Evolutionary conservation across 768 basidiomycete species (phyloP).

Genomic region (Pleurotus tuber-regium): DNA sequence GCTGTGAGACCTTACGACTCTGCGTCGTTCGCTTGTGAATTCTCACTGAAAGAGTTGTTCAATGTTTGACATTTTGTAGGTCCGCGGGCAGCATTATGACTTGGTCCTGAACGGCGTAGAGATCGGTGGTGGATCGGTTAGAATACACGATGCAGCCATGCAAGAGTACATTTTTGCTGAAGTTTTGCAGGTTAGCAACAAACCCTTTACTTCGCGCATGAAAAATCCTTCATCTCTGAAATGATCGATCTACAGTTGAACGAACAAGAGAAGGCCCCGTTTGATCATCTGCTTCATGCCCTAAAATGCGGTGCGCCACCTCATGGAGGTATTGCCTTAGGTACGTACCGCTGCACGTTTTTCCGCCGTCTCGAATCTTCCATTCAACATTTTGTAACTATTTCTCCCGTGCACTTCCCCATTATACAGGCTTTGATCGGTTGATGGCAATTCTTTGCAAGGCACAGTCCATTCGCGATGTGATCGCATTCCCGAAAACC

Average conservation of each 20-base stretch:
- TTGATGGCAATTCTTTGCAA: conserved; percentile 89
- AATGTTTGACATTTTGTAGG: conserved; percentile 42
- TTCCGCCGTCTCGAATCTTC: conserved; percentile 6
- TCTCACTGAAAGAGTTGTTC: no score
- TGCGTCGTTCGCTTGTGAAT: no score
- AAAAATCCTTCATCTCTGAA: conserved; percentile 10
- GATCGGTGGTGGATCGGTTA: conserved; percentile 91
- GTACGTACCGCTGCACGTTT: conserved; percentile 38
- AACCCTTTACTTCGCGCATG: conserved; percentile 9
- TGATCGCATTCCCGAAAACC: conserved; percentile 96
- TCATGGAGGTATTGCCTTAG: conserved; percentile 92
- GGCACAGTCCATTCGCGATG: conserved; percentile 86
- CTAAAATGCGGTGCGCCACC: conserved; percentile 90
- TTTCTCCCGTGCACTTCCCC: background rate
- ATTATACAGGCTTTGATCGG: conserved; percentile 80
- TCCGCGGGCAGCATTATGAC: conserved; percentile 95
- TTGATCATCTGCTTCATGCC: conserved; percentile 84
- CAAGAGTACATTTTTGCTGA: conserved; percentile 80
- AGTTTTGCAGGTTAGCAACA: conserved; percentile 65
- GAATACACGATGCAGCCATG: conserved; percentile 85
- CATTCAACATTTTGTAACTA: background rate
- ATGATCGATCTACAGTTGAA: conserved; percentile 51
- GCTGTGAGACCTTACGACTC: conserved; percentile 33
- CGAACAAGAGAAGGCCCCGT: conserved; percentile 69
- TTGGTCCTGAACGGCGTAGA: conserved; percentile 92